These are phyloP conservation scores for Amorphotheca resinae DNA, from an alignment of 495 filamentous ascomycete species.

Conservation along the genomic window DNA sequence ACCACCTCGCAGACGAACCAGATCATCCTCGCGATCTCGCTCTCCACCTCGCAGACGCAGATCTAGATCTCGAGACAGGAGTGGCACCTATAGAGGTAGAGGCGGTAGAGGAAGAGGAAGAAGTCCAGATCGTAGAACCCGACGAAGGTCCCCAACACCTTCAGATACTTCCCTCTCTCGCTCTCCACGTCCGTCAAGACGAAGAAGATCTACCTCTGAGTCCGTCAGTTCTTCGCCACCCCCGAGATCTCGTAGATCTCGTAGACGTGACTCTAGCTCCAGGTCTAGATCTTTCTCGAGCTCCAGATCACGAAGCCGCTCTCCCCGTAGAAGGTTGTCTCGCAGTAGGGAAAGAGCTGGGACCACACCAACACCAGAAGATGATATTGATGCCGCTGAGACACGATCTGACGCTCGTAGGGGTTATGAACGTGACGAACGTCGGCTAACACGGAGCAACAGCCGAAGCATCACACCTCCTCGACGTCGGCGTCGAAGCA, in stretches of 20 bases:
- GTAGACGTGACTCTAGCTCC: constrained; percentile 15
- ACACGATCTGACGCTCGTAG: constrained; percentile 8
- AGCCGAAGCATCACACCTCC: constrained; percentile 22
- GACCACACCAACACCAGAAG: constrained; percentile 5
- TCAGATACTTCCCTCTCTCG: constrained; percentile 10
- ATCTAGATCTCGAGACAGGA: constrained; percentile 18
- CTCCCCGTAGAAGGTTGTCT: constrained; percentile 13
- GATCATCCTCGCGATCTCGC: constrained; percentile 29
- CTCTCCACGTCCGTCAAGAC: constrained; percentile 12
- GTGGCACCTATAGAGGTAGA: constrained; percentile 21
- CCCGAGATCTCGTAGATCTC: constrained; percentile 20
- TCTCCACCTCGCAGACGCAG: constrained; percentile 25
- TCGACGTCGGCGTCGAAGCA: constrained; percentile 30
- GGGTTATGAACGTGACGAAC: constrained; percentile 17
- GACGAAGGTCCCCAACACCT: constrained; percentile 13
- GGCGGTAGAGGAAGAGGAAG: constrained; percentile 20
- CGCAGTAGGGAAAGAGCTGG: constrained; percentile 8
- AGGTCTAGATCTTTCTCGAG: constrained; percentile 20
- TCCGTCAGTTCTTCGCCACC: constrained; percentile 21
- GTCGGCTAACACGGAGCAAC: constrained; percentile 23
- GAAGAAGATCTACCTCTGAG: constrained; percentile 15
- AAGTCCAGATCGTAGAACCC: constrained; percentile 12
- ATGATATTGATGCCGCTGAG: constrained; percentile 3
- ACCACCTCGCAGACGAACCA: constrained; percentile 28
- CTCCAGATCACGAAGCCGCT: constrained; percentile 12